These are phyloP conservation scores for Dillenia turbinata DNA, from an alignment of 164 flowering plant species.

Conservation along the genomic window DNA sequence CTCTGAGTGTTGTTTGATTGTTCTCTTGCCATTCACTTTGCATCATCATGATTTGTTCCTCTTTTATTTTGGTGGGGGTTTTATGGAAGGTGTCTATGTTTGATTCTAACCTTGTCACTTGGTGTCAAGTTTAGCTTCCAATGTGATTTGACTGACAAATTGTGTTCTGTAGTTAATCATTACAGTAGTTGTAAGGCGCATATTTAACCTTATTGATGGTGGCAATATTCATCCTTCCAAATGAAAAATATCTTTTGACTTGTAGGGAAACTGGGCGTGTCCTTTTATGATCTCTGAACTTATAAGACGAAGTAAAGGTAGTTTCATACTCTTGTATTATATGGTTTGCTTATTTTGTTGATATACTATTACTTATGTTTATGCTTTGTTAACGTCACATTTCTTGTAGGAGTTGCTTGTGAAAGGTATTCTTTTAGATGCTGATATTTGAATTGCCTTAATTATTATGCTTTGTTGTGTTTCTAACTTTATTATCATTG, in stretches of 20 bases:
- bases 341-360: constrained; percentile 17
- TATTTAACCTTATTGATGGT: constrained; percentile 52
- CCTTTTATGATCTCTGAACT: constrained; percentile 93
- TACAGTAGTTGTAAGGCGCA: constrained; percentile 27
- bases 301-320: constrained; percentile 86
- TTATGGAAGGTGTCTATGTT: constrained; percentile 15
- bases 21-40: too few relatives aligned
- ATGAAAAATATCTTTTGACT: constrained; percentile 83
- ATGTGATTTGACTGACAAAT: constrained; percentile 11
- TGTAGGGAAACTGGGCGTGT: constrained; percentile 96
- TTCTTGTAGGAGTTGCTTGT: background rate
- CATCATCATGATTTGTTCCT: too few relatives aligned
- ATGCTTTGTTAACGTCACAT: background rate
- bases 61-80: background rate
- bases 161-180: constrained; percentile 21
- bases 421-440: too few relatives aligned
- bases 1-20: too few relatives aligned
- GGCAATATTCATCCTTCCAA: constrained; percentile 72
- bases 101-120: constrained; percentile 14
- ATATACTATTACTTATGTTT: background rate
- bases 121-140: constrained; percentile 5
- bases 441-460: too few relatives aligned
- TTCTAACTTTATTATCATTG: too few relatives aligned
- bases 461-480: too few relatives aligned
- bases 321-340: constrained; percentile 66